Evolutionary conservation across 2,329 filamentous ascomycete species (phyloP).

Genomic region (Botrytis medusae): DNA sequence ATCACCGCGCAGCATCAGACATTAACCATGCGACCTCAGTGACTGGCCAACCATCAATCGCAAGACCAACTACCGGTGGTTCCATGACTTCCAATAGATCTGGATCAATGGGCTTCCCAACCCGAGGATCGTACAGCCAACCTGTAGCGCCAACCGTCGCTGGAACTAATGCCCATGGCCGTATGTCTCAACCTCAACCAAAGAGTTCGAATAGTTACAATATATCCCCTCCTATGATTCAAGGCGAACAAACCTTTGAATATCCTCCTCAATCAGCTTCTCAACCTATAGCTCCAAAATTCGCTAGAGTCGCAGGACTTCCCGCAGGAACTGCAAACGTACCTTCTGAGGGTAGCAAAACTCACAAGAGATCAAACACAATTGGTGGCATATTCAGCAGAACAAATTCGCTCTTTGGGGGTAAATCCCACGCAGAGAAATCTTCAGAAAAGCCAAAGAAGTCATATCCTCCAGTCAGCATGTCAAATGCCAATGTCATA

Average conservation of each 20-base stretch:
- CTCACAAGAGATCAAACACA: slow-evolving; percentile 70
- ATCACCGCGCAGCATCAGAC: slow-evolving; percentile 57
- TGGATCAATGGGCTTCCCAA: slow-evolving; percentile 59
- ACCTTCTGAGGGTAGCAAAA: slow-evolving; percentile 33
- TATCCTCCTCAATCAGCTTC: slow-evolving; percentile 61
- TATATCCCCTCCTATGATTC: slow-evolving; percentile 65
- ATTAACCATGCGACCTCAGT: slow-evolving; percentile 51
- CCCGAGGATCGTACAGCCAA: slow-evolving; percentile 80
- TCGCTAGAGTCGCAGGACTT: slow-evolving; percentile 58
- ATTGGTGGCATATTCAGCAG: slow-evolving; percentile 83
- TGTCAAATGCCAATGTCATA: slow-evolving; percentile 64
- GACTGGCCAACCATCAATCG: slow-evolving; percentile 40
- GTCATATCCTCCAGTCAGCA: slow-evolving; percentile 83
- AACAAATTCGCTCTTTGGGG: slow-evolving; percentile 78
- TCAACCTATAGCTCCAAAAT: slow-evolving; percentile 51
- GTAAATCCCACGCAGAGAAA: slow-evolving; percentile 46
- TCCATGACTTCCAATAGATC: slow-evolving; percentile 67
- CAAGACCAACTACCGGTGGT: slow-evolving; percentile 76
- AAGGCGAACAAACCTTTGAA: slow-evolving; percentile 49
- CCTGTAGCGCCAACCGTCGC: slow-evolving; percentile 84
- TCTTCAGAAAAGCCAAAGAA: slow-evolving; percentile 62
- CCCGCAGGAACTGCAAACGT: slow-evolving; percentile 47
- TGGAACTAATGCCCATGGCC: slow-evolving; percentile 83
- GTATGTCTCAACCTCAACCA: slow-evolving; percentile 78
- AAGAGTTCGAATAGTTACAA: slow-evolving; percentile 62